Conservation (phyloP, 768 basidiomycete genomes). For the Fibroporia radiculosa region DNA sequence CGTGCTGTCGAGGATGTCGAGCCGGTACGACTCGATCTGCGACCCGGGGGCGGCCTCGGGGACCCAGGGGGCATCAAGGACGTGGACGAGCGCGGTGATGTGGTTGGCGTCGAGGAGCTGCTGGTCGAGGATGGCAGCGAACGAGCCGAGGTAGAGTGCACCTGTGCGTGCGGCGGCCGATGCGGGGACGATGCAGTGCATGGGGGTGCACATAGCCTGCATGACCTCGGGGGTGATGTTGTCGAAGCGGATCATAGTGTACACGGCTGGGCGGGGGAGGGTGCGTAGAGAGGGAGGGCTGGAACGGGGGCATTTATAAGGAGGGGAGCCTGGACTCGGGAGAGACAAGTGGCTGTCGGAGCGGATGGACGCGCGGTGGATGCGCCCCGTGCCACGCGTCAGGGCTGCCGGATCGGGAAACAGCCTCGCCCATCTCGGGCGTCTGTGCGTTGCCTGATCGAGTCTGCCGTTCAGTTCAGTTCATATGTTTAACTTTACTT, state of each 20-base stretch:
- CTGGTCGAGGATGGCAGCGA: slow-evolving; percentile 50
- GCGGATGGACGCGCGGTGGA: too few species aligned
- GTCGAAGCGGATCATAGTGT: slow-evolving; percentile 71
- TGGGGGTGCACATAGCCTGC: slow-evolving; percentile 81
- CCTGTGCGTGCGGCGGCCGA: slow-evolving; percentile 30
- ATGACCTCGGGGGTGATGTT: slow-evolving; percentile 65
- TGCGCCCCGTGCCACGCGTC: too few species aligned
- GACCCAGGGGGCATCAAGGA: slow-evolving; percentile 59
- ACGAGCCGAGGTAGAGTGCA: slow-evolving; percentile 62
- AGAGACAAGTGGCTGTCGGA: too few species aligned
- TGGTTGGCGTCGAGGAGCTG: slow-evolving; percentile 40
- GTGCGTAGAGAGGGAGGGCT: too few species aligned
- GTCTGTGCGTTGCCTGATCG: too few species aligned
- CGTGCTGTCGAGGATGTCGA: slow-evolving; percentile 59
- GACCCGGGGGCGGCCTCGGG: slow-evolving; percentile 31
- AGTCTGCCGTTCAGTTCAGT: too few species aligned
- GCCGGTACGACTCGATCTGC: slow-evolving; percentile 44
- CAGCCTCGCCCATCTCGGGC: too few species aligned
- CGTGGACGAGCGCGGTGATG: slow-evolving; percentile 58
- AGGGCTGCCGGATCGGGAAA: too few species aligned
- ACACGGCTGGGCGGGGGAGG: too few species aligned
- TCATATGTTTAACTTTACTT: too few species aligned
- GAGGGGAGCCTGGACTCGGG: too few species aligned
- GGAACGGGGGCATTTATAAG: too few species aligned
- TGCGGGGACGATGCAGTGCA: slow-evolving; percentile 61